These are phyloP conservation scores for Penicillium cataractarum DNA, from an alignment of 495 filamentous ascomycete genomes.

Conservation along the genomic window DNA sequence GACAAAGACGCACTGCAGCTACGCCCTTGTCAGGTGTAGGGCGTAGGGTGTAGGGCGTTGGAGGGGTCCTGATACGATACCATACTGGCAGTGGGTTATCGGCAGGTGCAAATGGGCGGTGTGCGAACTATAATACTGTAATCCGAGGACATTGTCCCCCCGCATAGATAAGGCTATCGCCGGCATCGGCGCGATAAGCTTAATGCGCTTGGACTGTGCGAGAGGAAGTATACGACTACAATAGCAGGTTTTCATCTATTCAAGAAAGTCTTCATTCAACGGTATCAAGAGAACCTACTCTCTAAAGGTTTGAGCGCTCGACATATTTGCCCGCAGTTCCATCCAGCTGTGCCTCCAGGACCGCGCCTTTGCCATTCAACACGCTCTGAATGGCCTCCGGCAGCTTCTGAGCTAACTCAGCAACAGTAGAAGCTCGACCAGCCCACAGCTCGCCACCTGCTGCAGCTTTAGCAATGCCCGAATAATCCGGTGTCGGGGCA, in stretches of 20 bases:
- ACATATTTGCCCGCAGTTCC: conserved; percentile 49
- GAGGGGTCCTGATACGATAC: conserved; percentile 15
- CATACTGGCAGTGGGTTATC: conserved; percentile 6
- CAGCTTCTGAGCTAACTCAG: conserved; percentile 62
- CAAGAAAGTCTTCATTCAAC: background rate
- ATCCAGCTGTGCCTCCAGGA: conserved; percentile 61
- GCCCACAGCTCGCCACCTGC: conserved; percentile 78
- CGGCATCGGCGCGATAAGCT: conserved; percentile 43
- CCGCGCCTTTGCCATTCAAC: conserved; percentile 66
- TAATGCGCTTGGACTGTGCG: conserved; percentile 11
- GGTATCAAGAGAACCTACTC: background rate
- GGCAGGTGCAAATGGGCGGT: conserved; percentile 7
- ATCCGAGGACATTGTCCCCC: conserved; percentile 12
- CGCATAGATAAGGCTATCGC: conserved; percentile 50
- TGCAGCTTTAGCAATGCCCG: conserved; percentile 89
- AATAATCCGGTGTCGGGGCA: conserved; percentile 82
- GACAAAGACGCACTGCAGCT: conserved; percentile 9
- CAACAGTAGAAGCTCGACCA: conserved; percentile 64
- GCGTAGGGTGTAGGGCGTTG: conserved; percentile 23
- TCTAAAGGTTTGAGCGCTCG: conserved; percentile 12
- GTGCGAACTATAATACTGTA: conserved; percentile 13
- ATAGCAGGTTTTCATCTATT: background rate
- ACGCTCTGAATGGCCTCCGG: conserved; percentile 71
- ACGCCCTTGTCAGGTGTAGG: conserved; percentile 14
- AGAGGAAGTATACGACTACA: background rate